Percentiles rank a stretch among this genome's conserved stretches.
Conservation (phyloP, 495 filamentous ascomycete genomes). For the Achaetomiella virescens region DNA sequence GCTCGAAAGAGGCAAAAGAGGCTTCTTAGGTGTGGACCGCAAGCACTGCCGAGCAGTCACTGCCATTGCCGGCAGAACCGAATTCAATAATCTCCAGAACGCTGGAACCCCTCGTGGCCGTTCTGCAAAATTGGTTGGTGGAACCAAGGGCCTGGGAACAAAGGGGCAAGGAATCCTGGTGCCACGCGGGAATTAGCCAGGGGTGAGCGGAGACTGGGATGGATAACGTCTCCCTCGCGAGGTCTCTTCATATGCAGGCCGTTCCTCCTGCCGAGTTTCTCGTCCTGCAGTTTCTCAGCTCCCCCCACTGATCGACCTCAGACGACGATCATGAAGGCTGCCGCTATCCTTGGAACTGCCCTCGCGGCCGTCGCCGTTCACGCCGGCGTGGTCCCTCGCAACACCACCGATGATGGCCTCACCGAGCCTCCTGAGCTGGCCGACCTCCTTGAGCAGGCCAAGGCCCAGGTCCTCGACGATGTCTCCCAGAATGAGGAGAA, state of each 20-base stretch:
- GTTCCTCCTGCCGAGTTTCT: background rate
- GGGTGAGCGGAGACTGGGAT: too few species aligned
- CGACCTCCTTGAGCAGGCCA: slow-evolving; percentile 9
- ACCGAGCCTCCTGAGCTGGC: background rate
- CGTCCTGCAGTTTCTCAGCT: background rate
- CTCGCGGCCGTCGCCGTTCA: slow-evolving; percentile 7
- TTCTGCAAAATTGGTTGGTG: too few species aligned
- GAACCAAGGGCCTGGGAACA: too few species aligned
- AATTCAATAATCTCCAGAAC: too few species aligned
- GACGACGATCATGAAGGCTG: slow-evolving; percentile 7
- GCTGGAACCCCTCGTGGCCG: too few species aligned
- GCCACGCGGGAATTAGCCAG: too few species aligned
- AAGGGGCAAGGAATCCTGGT: too few species aligned
- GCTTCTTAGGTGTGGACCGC: too few species aligned
- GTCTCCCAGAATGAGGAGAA: background rate
- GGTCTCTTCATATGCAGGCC: background rate
- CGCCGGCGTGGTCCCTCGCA: background rate
- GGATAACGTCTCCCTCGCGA: too few species aligned
- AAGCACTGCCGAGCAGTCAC: too few species aligned
- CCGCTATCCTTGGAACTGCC: slow-evolving; percentile 6
- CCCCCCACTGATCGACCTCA: background rate
- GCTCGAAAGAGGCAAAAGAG: too few species aligned
- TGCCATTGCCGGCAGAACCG: too few species aligned
- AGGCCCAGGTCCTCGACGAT: background rate
- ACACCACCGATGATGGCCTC: background rate